Conservation (phyloP, 2,329 filamentous ascomycete genomes). For the Aphanocladium album region DNA sequence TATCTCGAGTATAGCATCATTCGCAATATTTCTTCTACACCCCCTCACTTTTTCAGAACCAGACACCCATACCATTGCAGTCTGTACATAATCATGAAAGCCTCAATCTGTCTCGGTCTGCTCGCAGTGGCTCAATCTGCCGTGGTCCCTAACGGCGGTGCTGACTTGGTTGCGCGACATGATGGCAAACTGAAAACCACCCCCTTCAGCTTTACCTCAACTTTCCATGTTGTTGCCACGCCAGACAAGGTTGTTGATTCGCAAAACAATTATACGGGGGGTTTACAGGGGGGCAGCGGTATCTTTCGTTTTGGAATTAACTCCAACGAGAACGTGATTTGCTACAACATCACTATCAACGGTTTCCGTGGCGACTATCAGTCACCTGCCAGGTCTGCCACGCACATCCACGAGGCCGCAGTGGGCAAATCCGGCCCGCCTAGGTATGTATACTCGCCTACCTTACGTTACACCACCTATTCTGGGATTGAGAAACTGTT, state of each 20-base stretch:
- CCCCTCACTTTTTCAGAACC: background rate
- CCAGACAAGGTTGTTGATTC: constrained; percentile 45
- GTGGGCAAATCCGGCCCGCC: constrained; percentile 45
- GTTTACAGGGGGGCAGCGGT: constrained; percentile 39
- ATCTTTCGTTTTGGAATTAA: constrained; percentile 51
- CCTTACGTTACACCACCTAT: background rate
- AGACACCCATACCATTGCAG: background rate
- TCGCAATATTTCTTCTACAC: background rate
- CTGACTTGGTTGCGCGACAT: background rate
- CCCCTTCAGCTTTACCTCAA: constrained; percentile 42
- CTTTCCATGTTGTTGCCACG: constrained; percentile 41
- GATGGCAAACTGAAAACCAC: background rate
- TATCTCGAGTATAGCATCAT: background rate
- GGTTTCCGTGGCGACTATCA: constrained; percentile 45
- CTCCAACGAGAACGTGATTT: constrained; percentile 36
- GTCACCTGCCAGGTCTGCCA: constrained; percentile 46
- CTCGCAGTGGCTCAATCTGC: background rate
- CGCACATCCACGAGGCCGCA: constrained; percentile 48
- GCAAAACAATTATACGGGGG: constrained; percentile 32
- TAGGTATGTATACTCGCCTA: constrained; percentile 24
- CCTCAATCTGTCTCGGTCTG: background rate
- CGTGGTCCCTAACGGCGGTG: background rate
- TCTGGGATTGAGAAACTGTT: no score
- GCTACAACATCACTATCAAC: constrained; percentile 46
- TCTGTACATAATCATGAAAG: background rate